These are phyloP conservation scores for Magnusiomyces clavatus DNA, from an alignment of 1,139 yeast species.

Conservation along the genomic window DNA sequence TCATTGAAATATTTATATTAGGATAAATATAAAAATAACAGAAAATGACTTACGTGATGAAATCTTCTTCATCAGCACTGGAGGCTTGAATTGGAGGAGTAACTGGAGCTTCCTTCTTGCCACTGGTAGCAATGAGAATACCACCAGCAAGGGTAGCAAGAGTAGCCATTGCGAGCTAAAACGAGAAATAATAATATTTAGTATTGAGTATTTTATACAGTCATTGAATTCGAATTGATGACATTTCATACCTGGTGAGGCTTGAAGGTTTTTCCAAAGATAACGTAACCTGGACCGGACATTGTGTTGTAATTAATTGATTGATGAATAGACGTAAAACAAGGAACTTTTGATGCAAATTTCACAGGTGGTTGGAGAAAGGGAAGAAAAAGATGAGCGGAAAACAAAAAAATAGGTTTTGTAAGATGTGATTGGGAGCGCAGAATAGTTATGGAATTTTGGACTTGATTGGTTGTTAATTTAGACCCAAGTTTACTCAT, in stretches of 20 bases:
- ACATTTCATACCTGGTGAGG: conserved; percentile 48
- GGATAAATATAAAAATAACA: conserved; percentile 1
- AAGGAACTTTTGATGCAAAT: too few relatives aligned
- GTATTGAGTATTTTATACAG: not conserved
- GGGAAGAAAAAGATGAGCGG: not conserved
- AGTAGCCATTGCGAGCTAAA: conserved; percentile 32
- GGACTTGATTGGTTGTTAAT: not conserved
- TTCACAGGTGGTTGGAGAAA: not conserved
- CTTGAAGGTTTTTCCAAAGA: conserved; percentile 68
- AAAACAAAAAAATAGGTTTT: conserved; percentile 1
- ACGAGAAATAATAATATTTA: not conserved
- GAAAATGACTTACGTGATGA: conserved; percentile 36
- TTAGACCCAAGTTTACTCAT: not conserved
- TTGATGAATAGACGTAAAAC: too few relatives aligned
- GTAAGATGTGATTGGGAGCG: not conserved
- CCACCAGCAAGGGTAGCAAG: conserved; percentile 28
- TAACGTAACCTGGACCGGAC: conserved; percentile 69
- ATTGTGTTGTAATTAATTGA: conserved; percentile 31
- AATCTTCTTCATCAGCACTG: conserved; percentile 84
- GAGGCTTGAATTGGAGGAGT: conserved; percentile 68
- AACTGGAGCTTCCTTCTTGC: conserved; percentile 42
- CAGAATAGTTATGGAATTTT: not conserved
- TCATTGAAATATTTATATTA: not conserved
- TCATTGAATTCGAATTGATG: not conserved
- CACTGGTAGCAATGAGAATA: conserved; percentile 24